Evolutionary conservation across 2,329 filamentous ascomycete species (phyloP).

Genomic region (Sclerotinia spermophila): DNA sequence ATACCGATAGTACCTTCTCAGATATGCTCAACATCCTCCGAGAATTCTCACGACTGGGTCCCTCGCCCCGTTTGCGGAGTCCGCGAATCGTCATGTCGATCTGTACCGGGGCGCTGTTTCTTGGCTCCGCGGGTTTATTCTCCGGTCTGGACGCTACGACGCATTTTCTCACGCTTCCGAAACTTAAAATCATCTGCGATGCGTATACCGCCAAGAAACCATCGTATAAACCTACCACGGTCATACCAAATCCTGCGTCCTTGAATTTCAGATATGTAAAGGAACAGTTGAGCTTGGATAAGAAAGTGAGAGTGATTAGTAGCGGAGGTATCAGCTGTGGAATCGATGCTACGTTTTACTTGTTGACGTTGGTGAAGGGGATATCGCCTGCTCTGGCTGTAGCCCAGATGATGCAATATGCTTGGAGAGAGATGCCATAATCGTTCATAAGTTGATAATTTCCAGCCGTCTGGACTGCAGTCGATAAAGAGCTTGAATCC

Average conservation of each 20-base stretch:
- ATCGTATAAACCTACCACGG: neutral
- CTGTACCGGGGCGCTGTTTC: conserved; percentile 74
- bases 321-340: conserved; percentile 75
- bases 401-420: conserved; percentile 17
- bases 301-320: conserved; percentile 64
- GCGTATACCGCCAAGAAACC: conserved; percentile 1
- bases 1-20: conserved; percentile 51
- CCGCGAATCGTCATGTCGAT: conserved; percentile 70
- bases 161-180: conserved; percentile 75
- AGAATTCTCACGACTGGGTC: conserved; percentile 74
- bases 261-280: conserved; percentile 17
- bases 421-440: conserved; percentile 18
- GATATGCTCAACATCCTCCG: conserved; percentile 70
- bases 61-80: conserved; percentile 66
- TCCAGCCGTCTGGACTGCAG: neutral
- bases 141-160: conserved; percentile 77
- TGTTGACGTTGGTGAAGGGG: conserved; percentile 12
- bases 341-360: conserved; percentile 62
- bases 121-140: conserved; percentile 72
- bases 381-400: neutral
- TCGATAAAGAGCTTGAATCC: neutral
- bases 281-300: conserved; percentile 6
- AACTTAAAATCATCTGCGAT: conserved; percentile 64
- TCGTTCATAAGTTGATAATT: neutral
- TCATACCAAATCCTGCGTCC: conserved; percentile 11